phyloP scores from a whole-genome alignment of 352 stramenopile genomes.

The Globisporangium abappressorium region DNA sequence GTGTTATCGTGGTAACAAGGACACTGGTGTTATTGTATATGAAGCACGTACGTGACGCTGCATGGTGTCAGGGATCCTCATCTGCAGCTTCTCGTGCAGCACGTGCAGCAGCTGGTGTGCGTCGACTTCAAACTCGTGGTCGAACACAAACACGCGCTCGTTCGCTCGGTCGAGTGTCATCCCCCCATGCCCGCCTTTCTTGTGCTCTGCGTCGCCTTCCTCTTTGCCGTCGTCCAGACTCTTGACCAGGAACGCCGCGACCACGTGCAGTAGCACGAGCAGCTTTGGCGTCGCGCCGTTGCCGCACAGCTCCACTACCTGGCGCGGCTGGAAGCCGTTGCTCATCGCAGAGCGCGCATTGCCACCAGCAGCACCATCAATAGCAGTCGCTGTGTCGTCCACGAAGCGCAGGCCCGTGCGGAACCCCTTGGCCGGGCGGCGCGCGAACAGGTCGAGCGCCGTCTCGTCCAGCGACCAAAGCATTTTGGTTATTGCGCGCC shows the following conservation, averaged over 20 bases:
- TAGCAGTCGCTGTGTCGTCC: slow-evolving; percentile 33
- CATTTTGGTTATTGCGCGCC: background rate
- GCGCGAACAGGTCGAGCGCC: slow-evolving; percentile 71
- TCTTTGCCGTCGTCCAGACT: slow-evolving; percentile 4
- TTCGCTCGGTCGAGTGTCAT: slow-evolving; percentile 6
- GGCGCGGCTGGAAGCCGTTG: slow-evolving; percentile 49
- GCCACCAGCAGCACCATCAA: background rate
- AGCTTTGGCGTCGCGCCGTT: slow-evolving; percentile 32
- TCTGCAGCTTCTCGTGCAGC: slow-evolving; percentile 17
- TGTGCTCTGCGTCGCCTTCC: background rate
- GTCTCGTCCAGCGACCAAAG: slow-evolving; percentile 57
- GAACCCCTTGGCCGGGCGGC: slow-evolving; percentile 48
- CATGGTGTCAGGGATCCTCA: slow-evolving; percentile 3
- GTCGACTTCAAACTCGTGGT: slow-evolving; percentile 54
- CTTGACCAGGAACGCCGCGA: slow-evolving; percentile 55
- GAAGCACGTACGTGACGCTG: slow-evolving; percentile 13
- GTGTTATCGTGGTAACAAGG: too few relatives aligned
- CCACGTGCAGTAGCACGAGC: slow-evolving; percentile 52
- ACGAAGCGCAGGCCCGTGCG: slow-evolving; percentile 51
- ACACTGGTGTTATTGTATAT: too few relatives aligned
- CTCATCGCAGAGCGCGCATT: background rate
- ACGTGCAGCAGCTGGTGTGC: slow-evolving; percentile 27
- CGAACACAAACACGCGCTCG: slow-evolving; percentile 58
- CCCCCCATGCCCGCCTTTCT: background rate
- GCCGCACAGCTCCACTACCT: slow-evolving; percentile 62